Conservation (phyloP, 73 alveolate genomes). For the Paramecium pentaurelia region DNA sequence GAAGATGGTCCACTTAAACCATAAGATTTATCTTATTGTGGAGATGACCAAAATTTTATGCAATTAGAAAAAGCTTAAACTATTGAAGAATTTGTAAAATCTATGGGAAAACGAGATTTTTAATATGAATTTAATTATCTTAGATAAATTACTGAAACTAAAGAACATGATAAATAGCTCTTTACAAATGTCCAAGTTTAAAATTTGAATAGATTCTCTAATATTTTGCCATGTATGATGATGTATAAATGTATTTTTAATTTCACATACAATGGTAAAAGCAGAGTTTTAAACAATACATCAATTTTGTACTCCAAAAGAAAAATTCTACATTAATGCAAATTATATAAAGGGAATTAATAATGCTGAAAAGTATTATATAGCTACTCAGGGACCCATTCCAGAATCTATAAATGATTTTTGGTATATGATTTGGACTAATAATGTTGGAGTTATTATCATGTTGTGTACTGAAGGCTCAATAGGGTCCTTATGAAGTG, state of each 20-base stretch:
- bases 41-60: neutral
- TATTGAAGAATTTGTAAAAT: neutral
- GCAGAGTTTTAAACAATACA: neutral
- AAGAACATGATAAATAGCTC: conserved; percentile 55
- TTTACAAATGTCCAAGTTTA: conserved; percentile 21
- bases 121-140: conserved; percentile 66
- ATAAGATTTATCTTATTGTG: neutral
- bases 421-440: conserved; percentile 81
- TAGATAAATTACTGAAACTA: conserved; percentile 66
- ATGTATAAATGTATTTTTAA: neutral
- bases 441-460: conserved; percentile 68
- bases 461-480: conserved; percentile 71
- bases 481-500: neutral
- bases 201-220: conserved; percentile 63
- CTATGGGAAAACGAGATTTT: conserved; percentile 22
- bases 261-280: conserved; percentile 65
- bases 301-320: neutral
- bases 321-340: conserved; percentile 71
- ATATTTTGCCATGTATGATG: conserved; percentile 63
- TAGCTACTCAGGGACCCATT: neutral
- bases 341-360: conserved; percentile 62
- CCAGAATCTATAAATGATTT: neutral
- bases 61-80: neutral
- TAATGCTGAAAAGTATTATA: neutral
- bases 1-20: neutral